These are phyloP conservation scores for Arabidopsis suecica DNA, from an alignment of 345 rosid species.

Conservation along the genomic window DNA sequence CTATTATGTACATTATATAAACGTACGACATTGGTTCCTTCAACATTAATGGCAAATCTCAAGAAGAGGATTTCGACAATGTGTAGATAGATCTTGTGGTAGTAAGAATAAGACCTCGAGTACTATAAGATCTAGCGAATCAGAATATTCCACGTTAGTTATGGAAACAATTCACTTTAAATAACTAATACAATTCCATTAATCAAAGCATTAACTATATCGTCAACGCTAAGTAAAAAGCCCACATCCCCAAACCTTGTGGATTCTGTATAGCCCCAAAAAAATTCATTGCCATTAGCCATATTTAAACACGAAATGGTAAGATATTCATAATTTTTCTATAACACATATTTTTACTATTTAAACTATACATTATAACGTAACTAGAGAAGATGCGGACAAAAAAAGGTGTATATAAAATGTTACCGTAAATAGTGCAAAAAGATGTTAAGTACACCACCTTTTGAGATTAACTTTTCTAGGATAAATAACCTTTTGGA, in stretches of 20 bases:
- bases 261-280: constrained; percentile 26
- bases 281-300: constrained; percentile 15
- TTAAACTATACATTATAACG: neutral
- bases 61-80: constrained; percentile 47
- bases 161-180: constrained; percentile 14
- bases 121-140: constrained; percentile 41
- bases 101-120: constrained; percentile 45
- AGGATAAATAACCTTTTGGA: neutral
- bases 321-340: neutral
- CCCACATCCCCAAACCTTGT: constrained; percentile 29
- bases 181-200: constrained; percentile 39
- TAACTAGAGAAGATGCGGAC: neutral
- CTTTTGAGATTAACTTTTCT: constrained; percentile 22
- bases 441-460: constrained; percentile 3
- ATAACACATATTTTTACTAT: neutral
- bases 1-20: constrained; percentile 24
- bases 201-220: constrained; percentile 43
- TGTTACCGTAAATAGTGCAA: neutral
- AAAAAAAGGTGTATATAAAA: neutral
- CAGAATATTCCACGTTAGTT: constrained; percentile 33
- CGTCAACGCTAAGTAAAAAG: constrained; percentile 46
- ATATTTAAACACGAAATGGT: neutral
- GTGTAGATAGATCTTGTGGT: constrained; percentile 46
- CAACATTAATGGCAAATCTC: constrained; percentile 57
- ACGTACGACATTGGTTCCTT: constrained; percentile 59